Evolutionary conservation across 805 yeast genomes (phyloP), one percentile per base, ranked within the genome.

Genomic region (Candida verbasci): DNA sequence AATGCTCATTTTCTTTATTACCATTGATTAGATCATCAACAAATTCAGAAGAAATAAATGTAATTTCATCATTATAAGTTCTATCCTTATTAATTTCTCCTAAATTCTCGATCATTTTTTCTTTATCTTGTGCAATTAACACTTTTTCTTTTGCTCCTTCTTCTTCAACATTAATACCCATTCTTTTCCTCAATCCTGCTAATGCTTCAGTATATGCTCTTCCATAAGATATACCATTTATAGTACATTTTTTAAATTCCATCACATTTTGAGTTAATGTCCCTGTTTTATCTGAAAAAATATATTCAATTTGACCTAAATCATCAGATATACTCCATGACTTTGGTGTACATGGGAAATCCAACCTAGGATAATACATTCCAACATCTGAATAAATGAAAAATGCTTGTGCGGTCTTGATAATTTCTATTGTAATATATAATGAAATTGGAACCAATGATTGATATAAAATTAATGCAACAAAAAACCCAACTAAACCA

Each of bases 281-380:
- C 43, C 94, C 94, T 0, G 94, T 84, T 54, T 84, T 84, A 60
- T 84, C 94, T 60, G 87, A 80, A 56, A 85, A 85, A 33, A 85
- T 77, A 53, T 85, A 85, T 54, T 85, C 95, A 45, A 85, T 80
- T 56, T 85, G 94, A 22, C 94, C 94, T 48, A 85, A 64, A 58
- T 85, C 94, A 65, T 85, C 94, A 3, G 89, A 81, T 29, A 85
- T 84, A 52, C 77, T 81, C 94, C 94, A 85, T 0, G 89, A 72
- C 52, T 84, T 83, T 11, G 94, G 93, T 9, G 83, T 78, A 56
- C 94, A 85, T 3, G 93, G 91, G 49, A 78, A 84, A 55, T 85
- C 91, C 41, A 85, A 59, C 37, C 58, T 68, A 28, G 72, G 76
- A 49, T 82, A 79, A 54, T 84, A 85, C 78, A 85, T 77, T 35